These are phyloP conservation scores for Sicyos edulis DNA, from an alignment of 306 rosid genomes.

Conservation along the genomic window DNA sequence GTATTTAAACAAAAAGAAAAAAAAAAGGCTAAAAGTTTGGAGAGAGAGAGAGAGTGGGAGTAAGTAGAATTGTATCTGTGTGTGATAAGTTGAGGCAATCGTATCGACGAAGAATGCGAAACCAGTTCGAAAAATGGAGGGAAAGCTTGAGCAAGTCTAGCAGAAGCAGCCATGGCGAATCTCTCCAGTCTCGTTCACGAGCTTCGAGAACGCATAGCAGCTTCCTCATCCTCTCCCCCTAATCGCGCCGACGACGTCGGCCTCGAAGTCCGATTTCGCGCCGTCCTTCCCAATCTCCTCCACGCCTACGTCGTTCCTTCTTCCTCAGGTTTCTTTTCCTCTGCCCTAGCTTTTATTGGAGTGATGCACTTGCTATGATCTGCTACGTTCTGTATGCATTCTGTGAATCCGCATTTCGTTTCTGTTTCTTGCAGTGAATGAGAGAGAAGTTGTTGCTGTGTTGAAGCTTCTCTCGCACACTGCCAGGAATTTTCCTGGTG, in stretches of 20 bases:
- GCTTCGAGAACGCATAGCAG: constrained; percentile 72
- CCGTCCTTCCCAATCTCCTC: constrained; percentile 75
- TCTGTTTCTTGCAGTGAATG: constrained; percentile 33
- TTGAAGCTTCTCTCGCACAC: constrained; percentile 62
- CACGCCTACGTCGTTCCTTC: constrained; percentile 57
- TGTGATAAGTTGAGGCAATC: background rate
- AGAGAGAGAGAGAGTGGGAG: background rate
- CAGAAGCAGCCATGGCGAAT: constrained; percentile 36
- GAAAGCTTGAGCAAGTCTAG: background rate
- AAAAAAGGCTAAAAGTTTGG: background rate
- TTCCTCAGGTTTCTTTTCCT: constrained; percentile 42
- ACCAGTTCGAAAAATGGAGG: constrained; percentile 15
- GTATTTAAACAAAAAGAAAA: background rate
- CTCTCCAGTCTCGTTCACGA: constrained; percentile 67
- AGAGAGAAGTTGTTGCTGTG: constrained; percentile 65
- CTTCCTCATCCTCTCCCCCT: constrained; percentile 53
- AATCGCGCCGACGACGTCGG: constrained; percentile 46
- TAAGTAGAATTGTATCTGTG: background rate
- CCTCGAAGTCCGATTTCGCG: constrained; percentile 66
- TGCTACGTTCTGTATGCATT: background rate
- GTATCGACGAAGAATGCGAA: constrained; percentile 23
- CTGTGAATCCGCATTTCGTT: background rate
- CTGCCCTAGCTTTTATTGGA: constrained; percentile 1
- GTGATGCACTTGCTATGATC: background rate
- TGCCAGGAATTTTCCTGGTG: constrained; percentile 68